phyloP scores from a whole-genome alignment of 306 rosid species.

The Echinosophora koreensis region DNA sequence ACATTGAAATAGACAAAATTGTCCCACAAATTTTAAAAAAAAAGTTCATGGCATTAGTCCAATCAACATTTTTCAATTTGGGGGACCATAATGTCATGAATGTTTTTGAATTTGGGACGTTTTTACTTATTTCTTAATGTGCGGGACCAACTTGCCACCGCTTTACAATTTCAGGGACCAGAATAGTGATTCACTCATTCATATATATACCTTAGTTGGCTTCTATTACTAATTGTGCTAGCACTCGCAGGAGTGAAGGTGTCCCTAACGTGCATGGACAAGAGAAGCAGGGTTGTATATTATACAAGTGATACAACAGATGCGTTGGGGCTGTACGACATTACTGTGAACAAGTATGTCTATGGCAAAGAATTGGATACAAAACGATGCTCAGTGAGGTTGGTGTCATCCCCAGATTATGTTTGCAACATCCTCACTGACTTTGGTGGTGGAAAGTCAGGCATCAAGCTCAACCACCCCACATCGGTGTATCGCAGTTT shows the following conservation, averaged over 20 bases:
- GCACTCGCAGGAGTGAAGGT: conserved; percentile 63
- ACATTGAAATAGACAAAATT: too few species aligned
- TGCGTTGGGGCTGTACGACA: conserved; percentile 63
- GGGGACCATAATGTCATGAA: too few species aligned
- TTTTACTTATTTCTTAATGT: too few species aligned
- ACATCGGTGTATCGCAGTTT: conserved; percentile 58
- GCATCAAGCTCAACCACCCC: conserved; percentile 61
- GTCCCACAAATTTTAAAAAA: too few species aligned
- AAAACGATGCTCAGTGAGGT: conserved; percentile 62
- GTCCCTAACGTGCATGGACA: conserved; percentile 78
- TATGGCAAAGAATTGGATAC: conserved; percentile 61
- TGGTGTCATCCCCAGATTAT: conserved; percentile 78
- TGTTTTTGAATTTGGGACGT: too few species aligned
- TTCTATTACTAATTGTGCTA: conserved; percentile 23
- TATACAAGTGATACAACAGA: conserved; percentile 84
- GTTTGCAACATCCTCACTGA: conserved; percentile 76
- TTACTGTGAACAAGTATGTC: conserved; percentile 46
- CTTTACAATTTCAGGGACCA: too few species aligned
- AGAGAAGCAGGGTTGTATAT: conserved; percentile 62
- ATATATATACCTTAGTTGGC: background rate
- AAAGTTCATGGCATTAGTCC: too few species aligned
- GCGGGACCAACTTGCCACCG: too few species aligned
- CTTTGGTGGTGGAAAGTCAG: conserved; percentile 67
- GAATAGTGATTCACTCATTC: too few species aligned
- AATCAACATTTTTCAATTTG: too few species aligned